A percentile compares a stretch with the other conserved stretches of the same genome.
Evolutionary conservation across 306 rosid species (phyloP).

Genomic region (Cucurbita pepo): DNA sequence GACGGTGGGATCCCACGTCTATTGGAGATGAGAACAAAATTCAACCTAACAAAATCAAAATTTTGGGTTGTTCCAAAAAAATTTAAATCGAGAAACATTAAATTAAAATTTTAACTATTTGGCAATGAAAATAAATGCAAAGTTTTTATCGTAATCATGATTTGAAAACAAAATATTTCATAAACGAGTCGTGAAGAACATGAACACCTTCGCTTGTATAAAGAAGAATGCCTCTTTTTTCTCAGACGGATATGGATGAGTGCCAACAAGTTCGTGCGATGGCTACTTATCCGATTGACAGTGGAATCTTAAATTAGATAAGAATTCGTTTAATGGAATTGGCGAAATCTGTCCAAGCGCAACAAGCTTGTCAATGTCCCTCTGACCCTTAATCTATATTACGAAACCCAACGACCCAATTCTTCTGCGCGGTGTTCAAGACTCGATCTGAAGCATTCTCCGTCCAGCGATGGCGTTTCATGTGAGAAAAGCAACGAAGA

Average conservation of each 20-base stretch:
- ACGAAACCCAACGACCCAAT: neutral
- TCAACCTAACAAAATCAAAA: too few species aligned
- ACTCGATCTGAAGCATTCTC: neutral
- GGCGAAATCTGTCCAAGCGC: neutral
- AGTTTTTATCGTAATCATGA: neutral
- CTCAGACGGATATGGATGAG: neutral
- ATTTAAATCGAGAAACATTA: too few species aligned
- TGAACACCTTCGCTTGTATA: neutral
- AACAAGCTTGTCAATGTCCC: neutral
- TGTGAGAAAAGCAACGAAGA: slow-evolving; percentile 23
- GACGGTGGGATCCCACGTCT: too few species aligned
- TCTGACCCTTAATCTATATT: neutral
- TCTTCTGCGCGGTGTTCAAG: neutral
- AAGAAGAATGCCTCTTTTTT: neutral
- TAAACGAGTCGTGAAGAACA: neutral
- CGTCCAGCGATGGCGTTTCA: slow-evolving; percentile 17
- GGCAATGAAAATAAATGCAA: neutral
- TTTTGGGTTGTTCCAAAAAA: too few species aligned
- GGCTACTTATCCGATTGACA: neutral
- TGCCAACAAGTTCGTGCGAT: neutral
- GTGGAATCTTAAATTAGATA: neutral
- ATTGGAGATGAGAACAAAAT: too few species aligned
- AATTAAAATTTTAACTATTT: too few species aligned
- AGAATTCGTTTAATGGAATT: neutral
- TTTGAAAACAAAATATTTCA: neutral